Evolutionary conservation across 805 yeast genomes (phyloP).

Genomic region (Starmerella ratchasimensis): DNA sequence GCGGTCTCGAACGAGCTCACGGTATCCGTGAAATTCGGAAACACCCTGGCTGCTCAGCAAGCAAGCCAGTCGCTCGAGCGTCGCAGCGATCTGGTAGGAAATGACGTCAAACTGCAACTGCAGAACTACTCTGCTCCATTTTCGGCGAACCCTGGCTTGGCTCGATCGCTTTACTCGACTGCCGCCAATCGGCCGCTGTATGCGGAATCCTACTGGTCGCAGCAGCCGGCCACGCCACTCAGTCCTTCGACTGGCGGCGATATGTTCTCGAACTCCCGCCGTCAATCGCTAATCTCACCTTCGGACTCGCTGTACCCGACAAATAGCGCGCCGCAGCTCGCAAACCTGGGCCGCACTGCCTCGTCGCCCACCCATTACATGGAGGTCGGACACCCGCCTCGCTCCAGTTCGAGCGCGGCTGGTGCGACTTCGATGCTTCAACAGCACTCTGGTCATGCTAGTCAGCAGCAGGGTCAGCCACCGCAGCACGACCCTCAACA

Average conservation of each 20-base stretch:
- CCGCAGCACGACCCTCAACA: no score
- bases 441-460: no score
- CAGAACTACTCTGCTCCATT: conserved; percentile 7
- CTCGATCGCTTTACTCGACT: conserved; percentile 10
- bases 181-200: conserved; percentile 11
- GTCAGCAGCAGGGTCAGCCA: no score
- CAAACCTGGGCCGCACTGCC: neutral
- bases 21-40: conserved; percentile 24
- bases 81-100: conserved; percentile 21
- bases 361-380: conserved; percentile 3
- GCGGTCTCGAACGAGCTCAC: conserved; percentile 20
- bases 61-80: conserved; percentile 23
- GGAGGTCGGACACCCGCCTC: no score
- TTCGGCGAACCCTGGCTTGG: conserved; percentile 5
- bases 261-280: conserved; percentile 8
- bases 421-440: no score
- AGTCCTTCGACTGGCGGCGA: conserved; percentile 13
- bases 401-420: no score
- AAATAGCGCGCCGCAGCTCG: conserved; percentile 1
- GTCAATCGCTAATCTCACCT: conserved; percentile 13
- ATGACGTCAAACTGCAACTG: conserved; percentile 11
- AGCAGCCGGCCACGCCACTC: conserved; percentile 14
- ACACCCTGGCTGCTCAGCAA: conserved; percentile 22
- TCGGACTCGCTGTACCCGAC: conserved; percentile 6
- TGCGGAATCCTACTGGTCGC: conserved; percentile 17